Evolutionary conservation across 164 flowering plant genomes (phyloP).

Genomic region (Umbilicus rupestris): DNA sequence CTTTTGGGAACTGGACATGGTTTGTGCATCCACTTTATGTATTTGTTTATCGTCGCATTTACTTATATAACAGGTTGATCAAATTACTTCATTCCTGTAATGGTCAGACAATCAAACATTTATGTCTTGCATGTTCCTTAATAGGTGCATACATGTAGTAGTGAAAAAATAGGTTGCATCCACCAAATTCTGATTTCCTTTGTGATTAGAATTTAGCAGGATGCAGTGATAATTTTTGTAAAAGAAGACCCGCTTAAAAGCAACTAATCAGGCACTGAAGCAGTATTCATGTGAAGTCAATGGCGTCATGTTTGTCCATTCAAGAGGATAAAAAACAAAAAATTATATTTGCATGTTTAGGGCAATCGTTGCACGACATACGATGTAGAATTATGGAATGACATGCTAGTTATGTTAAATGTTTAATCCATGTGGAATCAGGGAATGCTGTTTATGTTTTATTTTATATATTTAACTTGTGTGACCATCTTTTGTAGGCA

Average conservation of each 20-base stretch:
- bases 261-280: neutral
- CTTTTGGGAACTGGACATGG: conserved; percentile 99
- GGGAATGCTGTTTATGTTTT: neutral
- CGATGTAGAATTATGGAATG: neutral
- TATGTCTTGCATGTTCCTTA: neutral
- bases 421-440: neutral
- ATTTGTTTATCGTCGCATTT: conserved; percentile 8
- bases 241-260: neutral
- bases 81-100: neutral
- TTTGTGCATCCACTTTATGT: conserved; percentile 28
- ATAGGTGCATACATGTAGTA: neutral
- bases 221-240: neutral
- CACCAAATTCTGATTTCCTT: neutral
- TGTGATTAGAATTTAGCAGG: neutral
- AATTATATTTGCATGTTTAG: too few relatives aligned
- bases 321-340: neutral
- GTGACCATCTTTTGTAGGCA: conserved; percentile 34
- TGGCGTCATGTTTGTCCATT: neutral
- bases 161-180: too few relatives aligned
- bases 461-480: neutral
- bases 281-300: neutral
- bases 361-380: neutral
- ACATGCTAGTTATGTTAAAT: neutral
- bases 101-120: neutral
- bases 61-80: neutral